Evolutionary conservation across 208 protist species (phyloP).

Genomic region (Wallacemonas sp.): DNA sequence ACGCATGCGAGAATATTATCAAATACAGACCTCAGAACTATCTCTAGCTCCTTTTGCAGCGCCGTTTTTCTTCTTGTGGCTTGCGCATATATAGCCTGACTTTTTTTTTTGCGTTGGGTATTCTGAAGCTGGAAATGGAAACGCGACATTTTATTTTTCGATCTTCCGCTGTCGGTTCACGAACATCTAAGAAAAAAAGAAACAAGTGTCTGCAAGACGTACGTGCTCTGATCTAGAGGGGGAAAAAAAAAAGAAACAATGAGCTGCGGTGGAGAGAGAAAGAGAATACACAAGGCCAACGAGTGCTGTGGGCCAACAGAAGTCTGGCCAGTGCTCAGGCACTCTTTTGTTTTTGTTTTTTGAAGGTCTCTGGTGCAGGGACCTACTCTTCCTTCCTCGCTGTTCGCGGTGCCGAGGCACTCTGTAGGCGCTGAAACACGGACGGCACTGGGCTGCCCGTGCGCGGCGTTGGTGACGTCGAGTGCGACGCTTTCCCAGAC

Average conservation of each 20-base stretch:
- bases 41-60: neutral
- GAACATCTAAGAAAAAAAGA: too few relatives aligned
- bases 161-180: too few relatives aligned
- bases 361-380: neutral
- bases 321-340: too few relatives aligned
- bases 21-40: too few relatives aligned
- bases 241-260: neutral
- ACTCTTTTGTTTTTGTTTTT: neutral
- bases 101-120: neutral
- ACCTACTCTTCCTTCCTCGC: neutral
- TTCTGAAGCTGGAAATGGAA: neutral
- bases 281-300: neutral
- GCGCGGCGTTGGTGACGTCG: slow-evolving; percentile 3
- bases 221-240: too few relatives aligned
- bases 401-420: neutral
- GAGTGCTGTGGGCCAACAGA: too few relatives aligned
- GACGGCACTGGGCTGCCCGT: neutral
- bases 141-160: slow-evolving; percentile 3
- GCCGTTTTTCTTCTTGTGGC: neutral
- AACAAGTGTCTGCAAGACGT: too few relatives aligned
- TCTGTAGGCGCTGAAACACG: slow-evolving; percentile 15
- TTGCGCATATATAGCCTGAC: neutral
- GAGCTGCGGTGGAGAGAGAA: neutral
- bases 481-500: neutral
- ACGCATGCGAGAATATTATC: too few relatives aligned